These are phyloP conservation scores for Isoetes taiwanensis DNA, from an alignment of 75 land plant species.

Conservation along the genomic window DNA sequence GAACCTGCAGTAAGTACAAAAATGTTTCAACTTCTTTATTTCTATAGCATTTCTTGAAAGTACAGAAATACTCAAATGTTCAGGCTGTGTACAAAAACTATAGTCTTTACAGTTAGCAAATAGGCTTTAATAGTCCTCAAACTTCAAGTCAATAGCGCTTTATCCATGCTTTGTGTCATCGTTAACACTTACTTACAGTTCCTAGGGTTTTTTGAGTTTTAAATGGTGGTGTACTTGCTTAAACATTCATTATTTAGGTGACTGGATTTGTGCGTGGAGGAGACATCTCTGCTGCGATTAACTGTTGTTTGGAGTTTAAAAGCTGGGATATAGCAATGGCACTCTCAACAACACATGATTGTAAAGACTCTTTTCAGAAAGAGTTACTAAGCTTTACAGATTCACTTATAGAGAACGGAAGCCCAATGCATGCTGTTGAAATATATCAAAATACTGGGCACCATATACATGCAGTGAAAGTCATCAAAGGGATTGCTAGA, in stretches of 20 bases:
- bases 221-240: too few species aligned
- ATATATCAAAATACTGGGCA: conserved; percentile 18
- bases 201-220: too few species aligned
- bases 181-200: too few species aligned
- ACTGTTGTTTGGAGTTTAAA: conserved; percentile 28
- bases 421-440: conserved; percentile 15
- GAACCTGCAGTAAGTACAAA: conserved; percentile 24
- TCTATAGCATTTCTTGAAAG: too few species aligned
- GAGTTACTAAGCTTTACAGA: conserved; percentile 8
- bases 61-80: too few species aligned
- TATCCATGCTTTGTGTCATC: too few species aligned
- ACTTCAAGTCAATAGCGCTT: too few species aligned
- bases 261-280: conserved; percentile 22
- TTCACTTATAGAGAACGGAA: conserved; percentile 13
- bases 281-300: conserved; percentile 10
- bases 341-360: conserved; percentile 14
- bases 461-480: conserved; percentile 15
- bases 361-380: conserved; percentile 6
- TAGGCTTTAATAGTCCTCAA: too few species aligned
- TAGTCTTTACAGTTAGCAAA: too few species aligned
- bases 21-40: too few species aligned
- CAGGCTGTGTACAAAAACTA: too few species aligned
- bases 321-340: conserved; percentile 24
- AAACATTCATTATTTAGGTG: conserved; percentile 10
- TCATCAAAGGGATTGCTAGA: conserved; percentile 15